Evolutionary conservation across 75 land plant genomes (phyloP).

Genomic region (Selaginella moellendorffii): DNA sequence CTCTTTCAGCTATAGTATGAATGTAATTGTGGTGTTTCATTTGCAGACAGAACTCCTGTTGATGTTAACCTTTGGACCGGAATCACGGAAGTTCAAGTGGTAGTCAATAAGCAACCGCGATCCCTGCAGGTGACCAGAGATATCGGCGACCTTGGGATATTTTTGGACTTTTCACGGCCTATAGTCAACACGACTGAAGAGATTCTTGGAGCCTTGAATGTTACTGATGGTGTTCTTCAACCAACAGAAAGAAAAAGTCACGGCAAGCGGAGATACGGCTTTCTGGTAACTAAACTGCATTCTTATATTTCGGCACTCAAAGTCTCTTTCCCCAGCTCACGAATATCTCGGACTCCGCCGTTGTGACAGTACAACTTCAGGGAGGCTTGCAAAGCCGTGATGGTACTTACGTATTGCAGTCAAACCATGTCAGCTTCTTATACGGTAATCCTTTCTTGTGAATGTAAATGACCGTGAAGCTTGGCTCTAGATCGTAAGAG

Average conservation of each 20-base stretch:
- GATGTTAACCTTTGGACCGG: slow-evolving; percentile 37
- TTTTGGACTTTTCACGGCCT: slow-evolving; percentile 48
- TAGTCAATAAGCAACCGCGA: slow-evolving; percentile 33
- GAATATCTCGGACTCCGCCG: slow-evolving; percentile 29
- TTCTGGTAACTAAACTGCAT: background rate
- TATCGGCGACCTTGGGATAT: slow-evolving; percentile 31
- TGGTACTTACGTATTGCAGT: slow-evolving; percentile 47
- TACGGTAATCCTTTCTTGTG: no score
- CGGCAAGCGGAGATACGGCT: slow-evolving; percentile 55
- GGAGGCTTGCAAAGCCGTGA: slow-evolving; percentile 34
- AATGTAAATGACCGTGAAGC: no score
- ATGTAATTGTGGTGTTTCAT: background rate
- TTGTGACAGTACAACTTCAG: slow-evolving; percentile 35
- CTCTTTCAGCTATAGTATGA: background rate
- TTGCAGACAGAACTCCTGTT: slow-evolving; percentile 42
- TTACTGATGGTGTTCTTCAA: slow-evolving; percentile 33
- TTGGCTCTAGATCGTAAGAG: slow-evolving; percentile 42
- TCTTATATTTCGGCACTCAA: background rate
- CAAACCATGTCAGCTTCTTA: slow-evolving; percentile 43
- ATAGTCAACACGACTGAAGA: slow-evolving; percentile 49
- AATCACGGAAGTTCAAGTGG: slow-evolving; percentile 45
- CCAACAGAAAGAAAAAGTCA: slow-evolving; percentile 30
- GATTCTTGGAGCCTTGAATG: slow-evolving; percentile 29
- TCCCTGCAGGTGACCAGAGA: slow-evolving; percentile 49
- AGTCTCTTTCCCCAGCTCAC: slow-evolving; percentile 29